Evolutionary conservation across 306 rosid genomes (phyloP).

Genomic region (Cicer pinnatifidum): DNA sequence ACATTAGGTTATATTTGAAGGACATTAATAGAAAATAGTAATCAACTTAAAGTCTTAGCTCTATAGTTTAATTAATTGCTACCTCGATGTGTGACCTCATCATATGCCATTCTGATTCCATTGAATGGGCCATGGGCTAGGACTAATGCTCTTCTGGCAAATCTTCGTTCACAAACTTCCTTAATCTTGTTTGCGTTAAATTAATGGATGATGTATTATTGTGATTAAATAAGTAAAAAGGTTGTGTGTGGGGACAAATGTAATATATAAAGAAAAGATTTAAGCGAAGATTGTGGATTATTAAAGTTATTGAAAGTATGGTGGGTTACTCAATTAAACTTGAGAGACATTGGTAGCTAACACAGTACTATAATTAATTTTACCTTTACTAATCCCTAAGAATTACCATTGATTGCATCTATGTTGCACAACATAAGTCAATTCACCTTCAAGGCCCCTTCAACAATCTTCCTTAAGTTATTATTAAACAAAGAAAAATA

Average conservation of each 20-base stretch:
- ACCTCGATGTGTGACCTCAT: neutral
- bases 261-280: neutral
- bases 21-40: constrained; percentile 18
- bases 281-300: neutral
- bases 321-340: neutral
- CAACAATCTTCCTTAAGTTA: neutral
- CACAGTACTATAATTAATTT: constrained; percentile 35
- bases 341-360: constrained; percentile 34
- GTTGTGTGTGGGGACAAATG: neutral
- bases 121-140: constrained; percentile 21
- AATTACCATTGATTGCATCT: constrained; percentile 5
- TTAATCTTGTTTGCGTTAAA: constrained; percentile 11
- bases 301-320: neutral
- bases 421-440: neutral
- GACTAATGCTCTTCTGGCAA: constrained; percentile 44
- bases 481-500: neutral
- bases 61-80: constrained; percentile 1
- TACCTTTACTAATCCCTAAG: neutral
- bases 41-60: neutral
- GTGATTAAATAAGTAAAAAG: constrained; percentile 14
- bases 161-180: constrained; percentile 42
- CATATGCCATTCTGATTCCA: constrained; percentile 42
- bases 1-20: constrained; percentile 33
- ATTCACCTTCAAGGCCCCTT: neutral
- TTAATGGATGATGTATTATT: neutral